Evolutionary conservation across 805 yeast genomes (phyloP).

Genomic region (Geotrichum ghanense): DNA sequence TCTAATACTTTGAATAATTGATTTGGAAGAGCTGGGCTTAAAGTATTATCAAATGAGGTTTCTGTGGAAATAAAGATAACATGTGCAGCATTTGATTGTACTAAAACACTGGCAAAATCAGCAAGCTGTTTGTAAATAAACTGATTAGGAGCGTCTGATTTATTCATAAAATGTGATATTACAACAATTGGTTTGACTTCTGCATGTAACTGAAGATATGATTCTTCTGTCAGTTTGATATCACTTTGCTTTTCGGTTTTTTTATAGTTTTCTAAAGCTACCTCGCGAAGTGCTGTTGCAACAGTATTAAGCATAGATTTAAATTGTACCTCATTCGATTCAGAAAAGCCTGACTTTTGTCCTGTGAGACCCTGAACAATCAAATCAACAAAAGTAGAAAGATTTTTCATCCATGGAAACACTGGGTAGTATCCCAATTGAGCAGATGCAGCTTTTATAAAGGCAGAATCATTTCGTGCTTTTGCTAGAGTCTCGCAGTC

Average conservation of each 20-base stretch:
- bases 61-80: conserved; percentile 84
- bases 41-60: conserved; percentile 56
- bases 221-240: conserved; percentile 53
- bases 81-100: conserved; percentile 74
- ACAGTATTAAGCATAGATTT: conserved; percentile 69
- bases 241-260: conserved; percentile 11
- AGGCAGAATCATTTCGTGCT: conserved; percentile 59
- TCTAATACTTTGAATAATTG: conserved; percentile 70
- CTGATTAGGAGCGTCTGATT: conserved; percentile 44
- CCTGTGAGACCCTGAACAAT: conserved; percentile 87
- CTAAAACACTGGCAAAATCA: conserved; percentile 78
- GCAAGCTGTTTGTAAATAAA: conserved; percentile 65
- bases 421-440: conserved; percentile 88
- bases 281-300: conserved; percentile 58
- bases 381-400: conserved; percentile 70
- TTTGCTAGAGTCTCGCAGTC: conserved; percentile 73
- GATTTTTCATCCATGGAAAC: conserved; percentile 81
- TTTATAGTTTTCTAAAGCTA: conserved; percentile 31
- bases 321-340: conserved; percentile 68
- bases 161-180: conserved; percentile 58
- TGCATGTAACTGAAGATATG: conserved; percentile 74
- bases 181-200: conserved; percentile 78
- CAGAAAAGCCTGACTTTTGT: conserved; percentile 83
- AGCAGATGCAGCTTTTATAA: conserved; percentile 55
- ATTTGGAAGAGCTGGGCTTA: conserved; percentile 69